Base-by-base conservation (phyloP, 2,329 filamentous ascomycete species). In the Cordyceps cicadae region DNA sequence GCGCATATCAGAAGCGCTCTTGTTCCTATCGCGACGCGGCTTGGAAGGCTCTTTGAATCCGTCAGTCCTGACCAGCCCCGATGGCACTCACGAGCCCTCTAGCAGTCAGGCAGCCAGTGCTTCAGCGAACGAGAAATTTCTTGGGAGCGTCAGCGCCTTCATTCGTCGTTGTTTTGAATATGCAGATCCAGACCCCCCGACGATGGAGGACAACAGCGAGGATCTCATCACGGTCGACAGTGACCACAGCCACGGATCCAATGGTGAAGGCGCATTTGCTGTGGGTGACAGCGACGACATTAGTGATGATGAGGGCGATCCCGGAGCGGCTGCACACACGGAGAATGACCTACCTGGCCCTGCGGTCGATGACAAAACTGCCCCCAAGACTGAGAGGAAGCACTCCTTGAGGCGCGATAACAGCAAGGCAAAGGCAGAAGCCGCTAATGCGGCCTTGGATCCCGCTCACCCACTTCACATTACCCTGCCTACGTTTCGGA, bases 161-260 rank as follows among this genome's bases (percentile, higher is more conserved):
- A 99, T 97, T 63, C 84, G 92, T 65, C 84, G 94, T 62, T 99
- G 94, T 74, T 99, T 99, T 66, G 94, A 99, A 74, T 99, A 99
- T 70, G 94, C 94, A 6, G 94, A 99, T 69, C 93, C 94, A 1
- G 93, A 95, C 69, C 87, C 89, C 64, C 86, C 88, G 1, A 80
- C 82, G 70, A 82, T 86, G 62, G 82, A 86, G 62, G 74, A 73
- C 48, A 71, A 74, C 11, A 71, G 73, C 43, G 54, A 57, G 14
- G 66, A 61, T 5, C 52, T 59, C 12, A 67, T 62, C 51, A 65
- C 61, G 59, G 65, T 51, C 56, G 66, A 64, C 17, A 67, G 67
- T 39, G 67, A 71, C 7, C 62, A 72, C 4, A 70, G 69, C 7
- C 62, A 72, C 3, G 70, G 69, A 11, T 71, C 75, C 48, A 71